These are phyloP conservation scores for Nepenthes mirabilis DNA, from an alignment of 148 eudicot genomes.

Conservation along the genomic window DNA sequence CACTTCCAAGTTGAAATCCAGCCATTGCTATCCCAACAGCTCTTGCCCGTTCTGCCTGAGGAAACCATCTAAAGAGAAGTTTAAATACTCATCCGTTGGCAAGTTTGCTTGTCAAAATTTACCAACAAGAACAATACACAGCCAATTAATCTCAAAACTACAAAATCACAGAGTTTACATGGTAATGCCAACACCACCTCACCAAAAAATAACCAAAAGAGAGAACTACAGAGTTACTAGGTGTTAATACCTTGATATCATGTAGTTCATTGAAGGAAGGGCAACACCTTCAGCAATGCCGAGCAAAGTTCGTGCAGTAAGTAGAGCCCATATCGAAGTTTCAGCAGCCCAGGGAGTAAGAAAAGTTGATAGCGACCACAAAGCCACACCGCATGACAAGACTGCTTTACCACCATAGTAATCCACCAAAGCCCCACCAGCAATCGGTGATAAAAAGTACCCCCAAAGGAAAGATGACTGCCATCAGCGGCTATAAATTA, in stretches of 20 bases:
- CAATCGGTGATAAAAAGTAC: slow-evolving; percentile 81
- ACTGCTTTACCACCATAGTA: slow-evolving; percentile 77
- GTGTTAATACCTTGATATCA: slow-evolving; percentile 56
- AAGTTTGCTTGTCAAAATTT: background rate
- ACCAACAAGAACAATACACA: background rate
- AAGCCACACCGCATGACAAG: slow-evolving; percentile 86
- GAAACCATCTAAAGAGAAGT: slow-evolving; percentile 71
- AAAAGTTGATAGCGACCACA: slow-evolving; percentile 86
- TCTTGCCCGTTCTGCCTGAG: slow-evolving; percentile 68
- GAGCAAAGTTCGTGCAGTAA: slow-evolving; percentile 59
- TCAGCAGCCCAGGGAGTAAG: slow-evolving; percentile 96
- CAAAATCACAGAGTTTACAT: background rate
- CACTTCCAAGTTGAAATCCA: slow-evolving; percentile 92
- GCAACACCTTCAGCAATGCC: slow-evolving; percentile 96
- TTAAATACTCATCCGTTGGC: slow-evolving; percentile 6
- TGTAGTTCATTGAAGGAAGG: slow-evolving; percentile 93
- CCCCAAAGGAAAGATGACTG: slow-evolving; percentile 99
- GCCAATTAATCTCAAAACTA: background rate
- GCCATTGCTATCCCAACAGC: slow-evolving; percentile 98
- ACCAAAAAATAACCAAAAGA: background rate
- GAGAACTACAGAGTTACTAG: background rate
- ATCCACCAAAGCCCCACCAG: slow-evolving; percentile 88
- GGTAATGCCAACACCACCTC: background rate
- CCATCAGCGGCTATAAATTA: slow-evolving; percentile 25
- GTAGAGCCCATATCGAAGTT: slow-evolving; percentile 54